phyloP scores from a whole-genome alignment of 768 basidiomycete genomes.

The Lactifluus echinatus region DNA sequence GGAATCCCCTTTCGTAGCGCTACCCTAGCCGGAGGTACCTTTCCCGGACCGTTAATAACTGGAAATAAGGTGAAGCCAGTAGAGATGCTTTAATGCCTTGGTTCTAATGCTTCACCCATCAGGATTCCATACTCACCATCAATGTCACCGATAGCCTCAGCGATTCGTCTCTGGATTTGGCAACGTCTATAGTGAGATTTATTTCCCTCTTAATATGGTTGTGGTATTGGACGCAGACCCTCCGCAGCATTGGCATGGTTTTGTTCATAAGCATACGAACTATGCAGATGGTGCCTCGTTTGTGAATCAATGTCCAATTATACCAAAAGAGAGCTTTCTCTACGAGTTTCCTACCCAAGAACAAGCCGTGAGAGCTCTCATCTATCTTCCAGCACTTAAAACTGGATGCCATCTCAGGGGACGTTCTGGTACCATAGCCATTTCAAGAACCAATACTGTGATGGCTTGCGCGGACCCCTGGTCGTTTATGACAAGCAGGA shows the following conservation, averaged over 20 bases:
- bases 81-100: not conserved
- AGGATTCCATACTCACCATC: conserved; percentile 15
- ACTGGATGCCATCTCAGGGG: conserved; percentile 8
- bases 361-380: conserved; percentile 30
- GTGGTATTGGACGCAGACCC: not conserved
- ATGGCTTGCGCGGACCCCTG: too few species aligned
- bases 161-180: conserved; percentile 38
- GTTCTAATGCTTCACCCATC: not conserved
- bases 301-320: conserved; percentile 40
- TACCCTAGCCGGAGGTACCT: not conserved
- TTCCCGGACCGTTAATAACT: conserved; percentile 9
- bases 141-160: conserved; percentile 37
- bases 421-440: conserved; percentile 32
- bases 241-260: conserved; percentile 48
- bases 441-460: conserved; percentile 32
- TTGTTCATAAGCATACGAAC: conserved; percentile 34
- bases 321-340: conserved; percentile 32
- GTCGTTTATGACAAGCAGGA: too few species aligned
- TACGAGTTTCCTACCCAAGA: conserved; percentile 31
- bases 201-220: not conserved
- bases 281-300: conserved; percentile 37
- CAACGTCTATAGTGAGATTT: conserved; percentile 38
- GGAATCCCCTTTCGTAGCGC: not conserved
- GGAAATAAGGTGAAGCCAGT: not conserved
- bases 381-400: conserved; percentile 13